phyloP scores from a whole-genome alignment of 2,329 filamentous ascomycete species.

The Botrytis medusae region DNA sequence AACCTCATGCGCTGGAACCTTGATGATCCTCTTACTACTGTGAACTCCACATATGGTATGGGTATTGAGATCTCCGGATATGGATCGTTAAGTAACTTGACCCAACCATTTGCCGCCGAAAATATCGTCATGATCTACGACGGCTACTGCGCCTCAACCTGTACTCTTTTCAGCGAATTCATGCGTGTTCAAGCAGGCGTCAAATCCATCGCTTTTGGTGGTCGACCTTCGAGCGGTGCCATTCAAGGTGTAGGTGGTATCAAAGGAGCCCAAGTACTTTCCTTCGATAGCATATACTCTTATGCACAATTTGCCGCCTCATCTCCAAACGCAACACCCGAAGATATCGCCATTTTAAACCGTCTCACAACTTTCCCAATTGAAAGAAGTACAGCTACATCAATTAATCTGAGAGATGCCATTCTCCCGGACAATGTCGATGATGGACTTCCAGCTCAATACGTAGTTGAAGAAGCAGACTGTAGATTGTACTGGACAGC shows the following conservation, averaged over 20 bases:
- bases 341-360: conserved; percentile 26
- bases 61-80: conserved; percentile 41
- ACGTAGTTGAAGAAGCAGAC: conserved; percentile 59
- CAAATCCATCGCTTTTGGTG: conserved; percentile 58
- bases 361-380: conserved; percentile 29
- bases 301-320: conserved; percentile 26
- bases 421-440: conserved; percentile 37
- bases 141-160: conserved; percentile 60
- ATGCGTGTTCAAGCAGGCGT: conserved; percentile 54
- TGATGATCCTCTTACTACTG: conserved; percentile 33
- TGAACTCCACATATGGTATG: conserved; percentile 31
- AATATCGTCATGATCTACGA: conserved; percentile 47
- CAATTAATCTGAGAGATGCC: conserved; percentile 47
- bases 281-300: conserved; percentile 28
- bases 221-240: conserved; percentile 51
- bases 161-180: conserved; percentile 56
- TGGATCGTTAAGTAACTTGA: conserved; percentile 35
- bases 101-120: conserved; percentile 43
- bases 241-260: conserved; percentile 68
- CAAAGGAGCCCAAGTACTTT: conserved; percentile 51
- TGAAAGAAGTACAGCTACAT: conserved; percentile 35
- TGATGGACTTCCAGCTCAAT: conserved; percentile 53
- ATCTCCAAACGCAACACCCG: conserved; percentile 24
- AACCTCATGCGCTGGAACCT: conserved; percentile 35
- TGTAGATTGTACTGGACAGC: conserved; percentile 61